Evolutionary conservation across 441 rosid genomes (phyloP).

Genomic region (Gossypium laxum): DNA sequence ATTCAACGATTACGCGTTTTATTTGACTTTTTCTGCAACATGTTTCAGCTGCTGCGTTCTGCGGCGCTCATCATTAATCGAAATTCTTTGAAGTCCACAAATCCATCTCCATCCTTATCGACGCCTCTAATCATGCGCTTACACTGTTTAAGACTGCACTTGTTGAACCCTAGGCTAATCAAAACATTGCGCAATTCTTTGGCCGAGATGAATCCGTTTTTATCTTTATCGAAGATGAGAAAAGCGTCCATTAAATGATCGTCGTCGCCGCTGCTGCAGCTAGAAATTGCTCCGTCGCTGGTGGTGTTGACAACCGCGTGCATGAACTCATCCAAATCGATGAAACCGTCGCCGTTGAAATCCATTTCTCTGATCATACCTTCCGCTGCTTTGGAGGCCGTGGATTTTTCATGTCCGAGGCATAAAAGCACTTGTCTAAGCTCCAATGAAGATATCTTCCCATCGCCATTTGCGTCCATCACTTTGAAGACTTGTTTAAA

Average conservation of each 20-base stretch:
- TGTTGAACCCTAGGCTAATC: slow-evolving; percentile 24
- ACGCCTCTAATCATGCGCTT: slow-evolving; percentile 36
- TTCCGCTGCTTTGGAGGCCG: slow-evolving; percentile 28
- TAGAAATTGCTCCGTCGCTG: background rate
- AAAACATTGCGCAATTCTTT: slow-evolving; percentile 35
- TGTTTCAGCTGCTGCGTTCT: slow-evolving; percentile 12
- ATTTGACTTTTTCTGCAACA: background rate
- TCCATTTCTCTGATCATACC: slow-evolving; percentile 34
- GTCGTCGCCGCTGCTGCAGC: background rate
- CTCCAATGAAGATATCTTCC: slow-evolving; percentile 37
- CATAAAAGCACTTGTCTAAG: slow-evolving; percentile 27
- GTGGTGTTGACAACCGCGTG: slow-evolving; percentile 6
- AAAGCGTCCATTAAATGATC: slow-evolving; percentile 37
- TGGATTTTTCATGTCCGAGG: slow-evolving; percentile 30
- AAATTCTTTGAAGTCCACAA: slow-evolving; percentile 42
- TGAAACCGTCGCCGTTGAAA: slow-evolving; percentile 32
- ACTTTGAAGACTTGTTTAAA: slow-evolving; percentile 21
- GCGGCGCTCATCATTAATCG: slow-evolving; percentile 30
- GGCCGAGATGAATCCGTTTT: slow-evolving; percentile 43
- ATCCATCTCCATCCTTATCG: slow-evolving; percentile 43
- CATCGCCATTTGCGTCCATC: slow-evolving; percentile 38
- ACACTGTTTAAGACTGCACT: slow-evolving; percentile 33
- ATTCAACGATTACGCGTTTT: slow-evolving; percentile 13
- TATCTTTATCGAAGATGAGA: slow-evolving; percentile 30
- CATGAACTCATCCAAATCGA: slow-evolving; percentile 38